A percentile compares a stretch with the other conserved stretches of the same genome.
Evolutionary conservation across 2,329 filamentous ascomycete genomes (phyloP).

Genomic region (Tolypocladium nubicola): DNA sequence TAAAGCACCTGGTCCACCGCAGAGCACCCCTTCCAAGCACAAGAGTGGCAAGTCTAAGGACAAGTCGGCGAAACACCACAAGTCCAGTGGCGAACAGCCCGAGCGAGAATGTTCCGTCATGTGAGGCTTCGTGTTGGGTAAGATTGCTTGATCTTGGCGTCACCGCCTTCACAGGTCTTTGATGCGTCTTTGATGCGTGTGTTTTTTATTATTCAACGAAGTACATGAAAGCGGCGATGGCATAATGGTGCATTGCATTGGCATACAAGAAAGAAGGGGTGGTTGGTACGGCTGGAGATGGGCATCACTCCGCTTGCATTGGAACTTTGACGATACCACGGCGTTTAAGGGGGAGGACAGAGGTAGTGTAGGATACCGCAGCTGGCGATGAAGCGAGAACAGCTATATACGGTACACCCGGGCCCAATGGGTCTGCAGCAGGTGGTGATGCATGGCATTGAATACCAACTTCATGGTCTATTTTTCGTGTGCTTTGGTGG

Average conservation of each 20-base stretch:
- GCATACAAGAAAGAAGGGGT: not conserved
- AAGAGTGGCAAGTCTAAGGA: conserved; percentile 27
- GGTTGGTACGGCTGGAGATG: not conserved
- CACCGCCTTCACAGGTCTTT: not conserved
- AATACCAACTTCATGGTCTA: not conserved
- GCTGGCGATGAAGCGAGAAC: not conserved
- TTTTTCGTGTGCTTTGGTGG: no score
- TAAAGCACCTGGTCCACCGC: conserved; percentile 3
- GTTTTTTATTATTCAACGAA: not conserved
- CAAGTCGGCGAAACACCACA: conserved; percentile 23
- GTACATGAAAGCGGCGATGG: not conserved
- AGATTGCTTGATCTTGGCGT: not conserved
- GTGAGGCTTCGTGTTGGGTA: conserved; percentile 15
- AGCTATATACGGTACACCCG: not conserved
- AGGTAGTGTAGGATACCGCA: not conserved
- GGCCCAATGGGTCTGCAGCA: not conserved
- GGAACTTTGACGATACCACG: conserved; percentile 6
- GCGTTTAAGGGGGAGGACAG: conserved; percentile 1
- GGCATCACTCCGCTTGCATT: not conserved
- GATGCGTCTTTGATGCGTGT: not conserved
- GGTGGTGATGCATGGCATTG: not conserved
- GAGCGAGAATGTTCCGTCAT: conserved; percentile 40
- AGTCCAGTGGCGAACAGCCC: conserved; percentile 21
- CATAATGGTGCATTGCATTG: not conserved
- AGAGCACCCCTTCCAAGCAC: conserved; percentile 16